These are phyloP conservation scores for Talaromyces sp. DNA, from an alignment of 2,329 filamentous ascomycete species.

Conservation along the genomic window DNA sequence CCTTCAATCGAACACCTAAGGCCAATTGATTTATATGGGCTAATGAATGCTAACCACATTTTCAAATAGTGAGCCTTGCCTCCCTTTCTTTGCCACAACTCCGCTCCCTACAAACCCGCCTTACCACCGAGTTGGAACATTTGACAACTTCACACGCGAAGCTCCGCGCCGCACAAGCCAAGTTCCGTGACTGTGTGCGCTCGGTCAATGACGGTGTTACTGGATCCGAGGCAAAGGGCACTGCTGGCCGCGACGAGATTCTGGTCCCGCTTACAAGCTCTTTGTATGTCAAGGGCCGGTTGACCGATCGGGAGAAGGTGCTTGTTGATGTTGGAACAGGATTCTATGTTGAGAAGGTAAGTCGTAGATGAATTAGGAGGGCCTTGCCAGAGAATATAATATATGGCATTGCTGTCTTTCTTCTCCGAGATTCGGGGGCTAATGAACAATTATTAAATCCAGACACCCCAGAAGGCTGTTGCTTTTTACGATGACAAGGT, in stretches of 20 bases:
- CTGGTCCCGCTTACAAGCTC: constrained; percentile 95
- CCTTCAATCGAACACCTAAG: not conserved
- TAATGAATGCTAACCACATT: not conserved
- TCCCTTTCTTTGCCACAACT: constrained; percentile 83
- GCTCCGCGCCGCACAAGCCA: constrained; percentile 83
- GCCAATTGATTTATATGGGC: not conserved
- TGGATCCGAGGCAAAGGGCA: constrained; percentile 38
- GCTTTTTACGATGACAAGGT: constrained; percentile 71
- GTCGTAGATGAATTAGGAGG: constrained; percentile 3
- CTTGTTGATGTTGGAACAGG: constrained; percentile 93
- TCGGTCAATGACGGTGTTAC: constrained; percentile 67
- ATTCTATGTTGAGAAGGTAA: constrained; percentile 90
- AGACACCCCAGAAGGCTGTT: constrained; percentile 61
- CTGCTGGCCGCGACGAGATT: constrained; percentile 54
- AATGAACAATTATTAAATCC: not conserved
- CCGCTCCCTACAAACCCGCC: constrained; percentile 88
- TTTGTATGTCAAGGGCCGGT: constrained; percentile 83
- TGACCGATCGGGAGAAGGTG: constrained; percentile 74
- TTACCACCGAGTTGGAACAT: constrained; percentile 95
- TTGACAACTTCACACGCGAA: constrained; percentile 87
- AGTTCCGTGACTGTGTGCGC: constrained; percentile 86
- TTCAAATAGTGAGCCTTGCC: constrained; percentile 64
- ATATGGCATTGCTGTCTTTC: not conserved
- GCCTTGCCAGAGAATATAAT: no score
- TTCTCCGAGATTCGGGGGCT: not conserved